Percentiles rank a stretch among this genome's conserved stretches.
These are phyloP conservation scores for Ophiostoma novo-ulmi DNA, from an alignment of 2,329 filamentous ascomycete species.

Conservation along the genomic window DNA sequence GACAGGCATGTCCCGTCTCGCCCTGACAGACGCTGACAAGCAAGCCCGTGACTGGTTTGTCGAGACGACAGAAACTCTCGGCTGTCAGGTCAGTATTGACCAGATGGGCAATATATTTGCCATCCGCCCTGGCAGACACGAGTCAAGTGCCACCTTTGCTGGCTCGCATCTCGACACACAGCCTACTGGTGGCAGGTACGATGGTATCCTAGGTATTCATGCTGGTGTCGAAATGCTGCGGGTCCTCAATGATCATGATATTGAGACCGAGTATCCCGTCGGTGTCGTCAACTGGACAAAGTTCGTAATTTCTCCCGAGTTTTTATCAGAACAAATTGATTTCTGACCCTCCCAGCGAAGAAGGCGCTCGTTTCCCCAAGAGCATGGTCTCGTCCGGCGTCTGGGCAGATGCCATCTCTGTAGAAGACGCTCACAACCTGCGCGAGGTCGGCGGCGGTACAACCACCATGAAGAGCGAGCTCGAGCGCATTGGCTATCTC, in stretches of 20 bases:
- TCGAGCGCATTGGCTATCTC: slow-evolving; percentile 67
- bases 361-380: slow-evolving; percentile 72
- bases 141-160: slow-evolving; percentile 59
- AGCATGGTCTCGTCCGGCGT: slow-evolving; percentile 71
- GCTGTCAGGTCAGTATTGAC: slow-evolving; percentile 64
- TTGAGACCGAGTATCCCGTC: slow-evolving; percentile 65
- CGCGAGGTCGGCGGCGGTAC: slow-evolving; percentile 57
- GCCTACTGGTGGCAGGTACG: slow-evolving; percentile 62
- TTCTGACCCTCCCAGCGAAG: slow-evolving; percentile 50
- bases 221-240: slow-evolving; percentile 69
- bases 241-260: slow-evolving; percentile 61
- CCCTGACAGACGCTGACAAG: slow-evolving; percentile 67
- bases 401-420: slow-evolving; percentile 63
- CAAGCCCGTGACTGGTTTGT: slow-evolving; percentile 71
- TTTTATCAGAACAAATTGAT: background rate
- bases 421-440: slow-evolving; percentile 56
- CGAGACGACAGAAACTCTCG: slow-evolving; percentile 54
- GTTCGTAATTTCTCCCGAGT: slow-evolving; percentile 33
- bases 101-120: slow-evolving; percentile 82
- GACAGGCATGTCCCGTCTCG: slow-evolving; percentile 71
- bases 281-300: slow-evolving; percentile 78
- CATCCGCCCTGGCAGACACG: slow-evolving; percentile 57
- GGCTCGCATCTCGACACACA: slow-evolving; percentile 66
- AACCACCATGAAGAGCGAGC: slow-evolving; percentile 61
- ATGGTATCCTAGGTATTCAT: slow-evolving; percentile 70